Evolutionary conservation across 1,284 basidiomycete genomes (phyloP), one percentile per base, ranked within the genome.

Genomic region (Pseudozyma tsukubaensis): DNA sequence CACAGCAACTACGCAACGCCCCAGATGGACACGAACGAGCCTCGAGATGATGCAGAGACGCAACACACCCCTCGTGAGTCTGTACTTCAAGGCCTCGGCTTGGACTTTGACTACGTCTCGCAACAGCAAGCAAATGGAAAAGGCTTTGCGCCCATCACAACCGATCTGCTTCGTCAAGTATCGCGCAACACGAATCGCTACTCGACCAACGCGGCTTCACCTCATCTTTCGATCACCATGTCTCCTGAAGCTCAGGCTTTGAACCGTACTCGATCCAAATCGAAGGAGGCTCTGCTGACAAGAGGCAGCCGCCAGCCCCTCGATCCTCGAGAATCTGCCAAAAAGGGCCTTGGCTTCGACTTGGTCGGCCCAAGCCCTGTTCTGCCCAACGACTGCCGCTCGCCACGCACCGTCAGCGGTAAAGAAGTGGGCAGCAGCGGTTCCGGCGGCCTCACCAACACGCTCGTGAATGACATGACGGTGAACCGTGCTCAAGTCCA

Each of bases 201-300:
- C 13, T 19, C 50, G 7, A 35, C 43, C 43, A 18, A 62, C 18
- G 39, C 50, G 8, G 53, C 47, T 11, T 73, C 71, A 13, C 72
- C 66, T 7, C 66, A 74, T 37, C 59, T 74, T 1, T 64, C 72
- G 21, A 74, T 74, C 47, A 59, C 59, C n/a, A 74, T 74, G 72
- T 61, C 66, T 2, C 66, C 72, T 36, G 57, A 68, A 3, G 50
- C 32, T 10, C 52, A 57, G 4, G 24, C 56, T 1, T 18, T 59
- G 9, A 47, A 43, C 7, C 68, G 53, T 21, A 40, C 49, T 4
- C 59, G 56, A 2, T 52, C 51, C 12, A 63, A 63, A 45, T 72
- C 59, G 19, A 59, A 59, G 24, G 63, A 67, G 19, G 52, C 52
- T 19, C 29, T 67, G 5, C 57, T 72, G 13, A 59, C 56, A 1